Evolutionary conservation across 192 early-diverging fungal genomes (phyloP).

Genomic region (Dimargaris verticillata): DNA sequence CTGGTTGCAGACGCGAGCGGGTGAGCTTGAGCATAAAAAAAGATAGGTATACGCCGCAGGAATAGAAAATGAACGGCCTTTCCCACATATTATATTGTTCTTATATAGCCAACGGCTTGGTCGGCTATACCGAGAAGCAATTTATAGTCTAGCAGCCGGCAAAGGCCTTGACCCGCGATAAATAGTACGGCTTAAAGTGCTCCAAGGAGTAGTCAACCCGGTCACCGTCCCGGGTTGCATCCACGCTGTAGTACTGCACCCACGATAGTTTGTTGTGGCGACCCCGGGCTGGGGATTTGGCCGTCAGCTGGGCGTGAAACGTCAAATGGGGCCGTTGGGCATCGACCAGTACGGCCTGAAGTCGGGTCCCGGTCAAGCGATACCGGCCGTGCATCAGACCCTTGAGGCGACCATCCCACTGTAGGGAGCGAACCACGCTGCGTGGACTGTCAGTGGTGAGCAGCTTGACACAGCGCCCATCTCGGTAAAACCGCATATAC

Average conservation of each 20-base stretch:
- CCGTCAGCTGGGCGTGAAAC: slow-evolving; percentile 12
- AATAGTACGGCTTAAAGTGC: slow-evolving; percentile 6
- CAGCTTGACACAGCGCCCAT: slow-evolving; percentile 13
- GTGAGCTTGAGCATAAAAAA: too few relatives aligned
- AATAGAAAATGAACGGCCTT: too few relatives aligned
- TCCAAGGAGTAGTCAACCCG: not conserved
- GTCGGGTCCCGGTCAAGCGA: not conserved
- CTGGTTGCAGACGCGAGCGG: too few relatives aligned
- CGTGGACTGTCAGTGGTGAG: slow-evolving; percentile 18
- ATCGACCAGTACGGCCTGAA: slow-evolving; percentile 9
- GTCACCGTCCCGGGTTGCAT: not conserved
- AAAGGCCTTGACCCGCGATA: slow-evolving; percentile 4
- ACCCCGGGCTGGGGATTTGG: slow-evolving; percentile 10
- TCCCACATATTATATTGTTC: too few relatives aligned
- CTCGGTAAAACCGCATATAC: slow-evolving; percentile 18
- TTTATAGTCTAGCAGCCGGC: not conserved
- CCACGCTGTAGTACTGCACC: slow-evolving; percentile 1
- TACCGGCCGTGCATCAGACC: slow-evolving; percentile 15
- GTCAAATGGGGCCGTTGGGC: slow-evolving; percentile 5
- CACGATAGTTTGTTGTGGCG: slow-evolving; percentile 18
- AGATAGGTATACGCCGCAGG: too few relatives aligned
- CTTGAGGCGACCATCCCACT: slow-evolving; percentile 10
- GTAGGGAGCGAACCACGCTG: slow-evolving; percentile 10
- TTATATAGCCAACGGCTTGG: too few relatives aligned
- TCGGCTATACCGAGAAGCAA: too few relatives aligned